Base-by-base conservation (phyloP, 768 basidiomycete species). In the Tulasnella sp. region DNA sequence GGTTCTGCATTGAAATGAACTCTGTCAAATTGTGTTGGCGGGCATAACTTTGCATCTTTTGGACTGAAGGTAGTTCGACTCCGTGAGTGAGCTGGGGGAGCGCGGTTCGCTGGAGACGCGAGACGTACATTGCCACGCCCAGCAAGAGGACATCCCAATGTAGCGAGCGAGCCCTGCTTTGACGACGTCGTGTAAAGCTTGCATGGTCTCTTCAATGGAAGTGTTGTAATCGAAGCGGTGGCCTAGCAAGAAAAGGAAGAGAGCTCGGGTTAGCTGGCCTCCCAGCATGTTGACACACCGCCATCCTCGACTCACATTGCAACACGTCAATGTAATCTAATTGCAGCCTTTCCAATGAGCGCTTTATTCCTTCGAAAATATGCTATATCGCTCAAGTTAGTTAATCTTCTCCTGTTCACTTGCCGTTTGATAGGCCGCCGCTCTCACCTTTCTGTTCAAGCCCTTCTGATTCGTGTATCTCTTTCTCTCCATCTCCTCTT, bases 161-260 rank as follows among this genome's bases (percentile, higher is more conserved):
- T 88, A 89, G 34, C 88, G 86, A 58, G 87, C 89, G 60, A 88
- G 87, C 6, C 89, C 89, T 6, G 87, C 87, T 81, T 89, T 85
- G n/a, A 90, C 89, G 14, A 89, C 86, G 81, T 90, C 89, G 78
- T 90, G 34, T 11, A 80, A 60, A 11, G 79, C 79, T 5, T 80
- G 79, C 79, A 80, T 80, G 7, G 79, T 80, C 72, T 80, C 79
- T 50, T 73, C 79, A 87, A 90, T 88, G 1, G 90, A 89, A 0
- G 90, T 90, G n/a, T 89, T 86, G 24, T 83, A 78, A 82, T 89
- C 88, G 81, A 88, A 88, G 20, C 85, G 84, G 76, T 85, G 84
- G 82, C 86, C 79, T 80, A 14, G 12, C 64, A 69, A 54, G 24
- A 54, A 12, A 31, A 8, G 1, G 28, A 69, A 16, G 42, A 31